Evolutionary conservation across 805 yeast genomes (phyloP).

Genomic region (Debaryomyces castellii): DNA sequence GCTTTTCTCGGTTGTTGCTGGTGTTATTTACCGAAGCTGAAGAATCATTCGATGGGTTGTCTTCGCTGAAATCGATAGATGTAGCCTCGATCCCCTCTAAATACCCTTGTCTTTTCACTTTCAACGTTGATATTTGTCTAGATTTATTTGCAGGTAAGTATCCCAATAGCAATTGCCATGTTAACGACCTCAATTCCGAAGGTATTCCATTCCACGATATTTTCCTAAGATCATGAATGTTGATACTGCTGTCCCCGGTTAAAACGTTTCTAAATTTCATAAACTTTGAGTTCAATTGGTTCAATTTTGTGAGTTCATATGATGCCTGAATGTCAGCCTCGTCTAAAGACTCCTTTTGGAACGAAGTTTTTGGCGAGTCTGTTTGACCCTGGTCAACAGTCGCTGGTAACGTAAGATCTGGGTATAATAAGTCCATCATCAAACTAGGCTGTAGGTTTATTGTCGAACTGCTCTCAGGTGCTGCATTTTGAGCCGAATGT

Average conservation of each 20-base stretch:
- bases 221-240: constrained; percentile 67
- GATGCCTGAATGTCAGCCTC: constrained; percentile 36
- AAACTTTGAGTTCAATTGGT: constrained; percentile 60
- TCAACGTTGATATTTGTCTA: constrained; percentile 66
- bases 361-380: not conserved
- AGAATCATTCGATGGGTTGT: constrained; percentile 12
- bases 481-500: constrained; percentile 22
- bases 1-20: constrained; percentile 42
- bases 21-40: constrained; percentile 27
- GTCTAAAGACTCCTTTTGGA: constrained; percentile 40
- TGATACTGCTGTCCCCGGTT: constrained; percentile 49
- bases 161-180: constrained; percentile 90
- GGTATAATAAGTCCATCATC: constrained; percentile 35
- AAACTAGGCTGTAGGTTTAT: constrained; percentile 25
- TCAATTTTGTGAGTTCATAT: constrained; percentile 54
- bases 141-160: constrained; percentile 84
- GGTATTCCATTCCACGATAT: constrained; percentile 97
- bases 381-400: constrained; percentile 5
- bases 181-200: constrained; percentile 68
- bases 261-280: constrained; percentile 66
- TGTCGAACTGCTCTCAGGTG: constrained; percentile 18
- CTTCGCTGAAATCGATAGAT: constrained; percentile 42
- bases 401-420: constrained; percentile 32
- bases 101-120: constrained; percentile 84
- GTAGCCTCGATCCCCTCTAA: constrained; percentile 68